These are phyloP conservation scores for Cercospora sp. DNA, from an alignment of 2,329 filamentous ascomycete genomes.

Conservation along the genomic window DNA sequence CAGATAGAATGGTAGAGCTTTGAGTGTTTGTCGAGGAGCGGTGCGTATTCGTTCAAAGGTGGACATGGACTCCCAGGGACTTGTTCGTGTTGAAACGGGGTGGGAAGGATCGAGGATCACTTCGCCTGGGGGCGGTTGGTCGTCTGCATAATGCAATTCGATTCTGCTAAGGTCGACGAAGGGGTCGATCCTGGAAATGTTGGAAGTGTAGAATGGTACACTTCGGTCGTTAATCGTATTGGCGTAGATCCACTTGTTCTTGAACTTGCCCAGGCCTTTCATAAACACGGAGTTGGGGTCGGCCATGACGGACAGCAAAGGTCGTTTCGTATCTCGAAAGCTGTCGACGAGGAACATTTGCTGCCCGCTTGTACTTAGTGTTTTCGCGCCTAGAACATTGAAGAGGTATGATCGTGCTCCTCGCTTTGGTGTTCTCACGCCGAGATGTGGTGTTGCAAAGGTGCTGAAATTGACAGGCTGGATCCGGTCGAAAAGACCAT, in stretches of 20 bases:
- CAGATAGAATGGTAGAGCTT: conserved; percentile 63
- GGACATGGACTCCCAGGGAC: conserved; percentile 22
- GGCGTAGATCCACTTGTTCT: conserved; percentile 74
- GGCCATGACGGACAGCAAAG: conserved; percentile 77
- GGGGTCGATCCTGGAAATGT: conserved; percentile 74
- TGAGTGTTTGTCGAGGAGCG: conserved; percentile 43
- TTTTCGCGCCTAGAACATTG: conserved; percentile 82
- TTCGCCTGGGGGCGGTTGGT: conserved; percentile 68
- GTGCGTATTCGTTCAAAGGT: conserved; percentile 26
- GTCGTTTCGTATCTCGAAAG: conserved; percentile 79
- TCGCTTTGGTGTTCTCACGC: conserved; percentile 48
- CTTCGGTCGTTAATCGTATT: conserved; percentile 86
- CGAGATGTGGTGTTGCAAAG: conserved; percentile 77
- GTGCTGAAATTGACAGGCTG: conserved; percentile 91
- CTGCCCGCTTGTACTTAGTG: conserved; percentile 77
- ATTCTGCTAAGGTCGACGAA: conserved; percentile 68
- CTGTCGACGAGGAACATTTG: conserved; percentile 86
- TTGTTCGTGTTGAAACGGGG: conserved; percentile 55
- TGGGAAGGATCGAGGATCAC: conserved; percentile 70
- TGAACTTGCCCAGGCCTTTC: conserved; percentile 72
- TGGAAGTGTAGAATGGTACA: conserved; percentile 80
- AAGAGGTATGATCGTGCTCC: conserved; percentile 49
- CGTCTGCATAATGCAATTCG: conserved; percentile 68
- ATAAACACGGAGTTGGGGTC: conserved; percentile 86
- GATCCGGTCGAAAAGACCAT: conserved; percentile 75